Conservation (phyloP, 2,329 filamentous ascomycete species). For the Fusarium coicis region DNA sequence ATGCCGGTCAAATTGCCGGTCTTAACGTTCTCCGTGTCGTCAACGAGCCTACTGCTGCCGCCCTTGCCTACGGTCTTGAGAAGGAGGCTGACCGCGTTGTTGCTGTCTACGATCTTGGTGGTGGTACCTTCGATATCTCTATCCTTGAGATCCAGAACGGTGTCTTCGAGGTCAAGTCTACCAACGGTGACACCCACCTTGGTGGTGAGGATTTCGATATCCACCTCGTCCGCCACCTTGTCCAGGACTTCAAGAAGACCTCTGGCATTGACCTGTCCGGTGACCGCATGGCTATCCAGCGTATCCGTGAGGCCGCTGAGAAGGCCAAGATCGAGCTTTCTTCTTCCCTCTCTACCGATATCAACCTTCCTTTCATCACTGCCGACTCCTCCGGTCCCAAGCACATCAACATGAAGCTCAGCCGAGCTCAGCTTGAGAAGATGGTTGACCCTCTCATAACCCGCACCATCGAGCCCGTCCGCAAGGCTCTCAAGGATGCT, state of each 20-base stretch:
- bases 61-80: constrained; percentile 94
- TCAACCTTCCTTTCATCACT: constrained; percentile 99
- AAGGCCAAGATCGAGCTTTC: constrained; percentile 99
- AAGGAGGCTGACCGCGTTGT: constrained; percentile 91
- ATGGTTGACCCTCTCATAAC: constrained; percentile 90
- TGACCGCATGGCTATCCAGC: constrained; percentile 98
- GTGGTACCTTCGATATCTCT: constrained; percentile 99
- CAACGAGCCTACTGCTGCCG: constrained; percentile 96
- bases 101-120: constrained; percentile 97
- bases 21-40: constrained; percentile 97
- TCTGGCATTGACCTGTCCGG: constrained; percentile 87
- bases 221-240: constrained; percentile 89
- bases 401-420: constrained; percentile 98
- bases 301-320: constrained; percentile 98
- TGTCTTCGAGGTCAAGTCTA: constrained; percentile 99
- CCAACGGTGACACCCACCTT: constrained; percentile 97
- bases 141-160: constrained; percentile 97
- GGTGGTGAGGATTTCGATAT: constrained; percentile 99
- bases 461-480: constrained; percentile 89
- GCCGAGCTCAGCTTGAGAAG: constrained; percentile 89
- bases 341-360: constrained; percentile 93
- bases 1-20: constrained; percentile 95
- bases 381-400: constrained; percentile 95
- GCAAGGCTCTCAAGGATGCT: constrained; percentile 97
- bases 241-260: constrained; percentile 96